phyloP scores from a whole-genome alignment of 805 yeast genomes.

The Cyberlindnera galapagoensis region DNA sequence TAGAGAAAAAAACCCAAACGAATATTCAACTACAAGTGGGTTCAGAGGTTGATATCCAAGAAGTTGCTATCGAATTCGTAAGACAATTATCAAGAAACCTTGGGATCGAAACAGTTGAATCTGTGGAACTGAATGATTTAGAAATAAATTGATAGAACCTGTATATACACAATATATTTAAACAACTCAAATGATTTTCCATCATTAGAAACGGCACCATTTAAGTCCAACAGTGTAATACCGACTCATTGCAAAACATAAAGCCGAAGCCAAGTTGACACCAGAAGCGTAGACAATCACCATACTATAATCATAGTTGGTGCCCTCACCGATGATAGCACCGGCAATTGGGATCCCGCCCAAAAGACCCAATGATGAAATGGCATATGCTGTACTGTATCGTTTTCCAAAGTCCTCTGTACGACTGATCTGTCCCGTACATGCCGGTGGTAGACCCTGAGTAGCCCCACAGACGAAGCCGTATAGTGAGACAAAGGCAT shows the following conservation, averaged over 20 bases:
- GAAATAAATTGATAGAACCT: conserved; percentile 14
- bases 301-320: conserved; percentile 30
- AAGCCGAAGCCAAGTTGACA: conserved; percentile 31
- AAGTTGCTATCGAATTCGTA: conserved; percentile 39
- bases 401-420: conserved; percentile 49
- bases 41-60: conserved; percentile 19
- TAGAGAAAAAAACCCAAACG: conserved; percentile 55
- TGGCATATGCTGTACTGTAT: conserved; percentile 50
- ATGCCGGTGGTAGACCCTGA: conserved; percentile 50
- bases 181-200: too few relatives aligned
- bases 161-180: background rate
- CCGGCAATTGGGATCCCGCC: conserved; percentile 46
- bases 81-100: conserved; percentile 35
- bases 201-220: too few relatives aligned
- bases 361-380: conserved; percentile 46
- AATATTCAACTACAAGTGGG: conserved; percentile 33
- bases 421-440: conserved; percentile 52
- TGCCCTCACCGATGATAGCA: conserved; percentile 34
- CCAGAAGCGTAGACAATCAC: conserved; percentile 40
- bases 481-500: conserved; percentile 41
- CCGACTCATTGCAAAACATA: conserved; percentile 35
- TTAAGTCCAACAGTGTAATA: conserved; percentile 41
- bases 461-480: conserved; percentile 55
- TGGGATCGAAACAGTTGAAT: conserved; percentile 32
- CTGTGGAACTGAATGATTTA: conserved; percentile 29